Conservation (phyloP, 148 eudicot genomes). For the Vaccinium macrocarpon region DNA sequence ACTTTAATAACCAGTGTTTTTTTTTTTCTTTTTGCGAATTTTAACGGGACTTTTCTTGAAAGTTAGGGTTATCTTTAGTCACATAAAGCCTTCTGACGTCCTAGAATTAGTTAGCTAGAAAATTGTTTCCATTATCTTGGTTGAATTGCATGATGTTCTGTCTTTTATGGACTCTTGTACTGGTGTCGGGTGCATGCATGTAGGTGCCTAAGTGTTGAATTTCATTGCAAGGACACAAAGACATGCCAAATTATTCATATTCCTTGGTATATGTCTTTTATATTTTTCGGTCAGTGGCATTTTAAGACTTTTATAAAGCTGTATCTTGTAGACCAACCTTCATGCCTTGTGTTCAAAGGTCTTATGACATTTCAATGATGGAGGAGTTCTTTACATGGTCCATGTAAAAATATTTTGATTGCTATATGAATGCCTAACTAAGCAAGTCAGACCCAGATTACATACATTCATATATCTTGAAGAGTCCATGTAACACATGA, state of each 20-base stretch:
- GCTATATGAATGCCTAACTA: background rate
- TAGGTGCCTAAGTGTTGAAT: background rate
- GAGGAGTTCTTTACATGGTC: background rate
- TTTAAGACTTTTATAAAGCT: too few species aligned
- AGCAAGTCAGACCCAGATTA: background rate
- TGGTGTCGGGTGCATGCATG: background rate
- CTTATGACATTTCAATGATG: background rate
- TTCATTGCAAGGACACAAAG: background rate
- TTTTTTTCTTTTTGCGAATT: background rate
- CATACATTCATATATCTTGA: background rate
- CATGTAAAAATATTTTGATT: background rate
- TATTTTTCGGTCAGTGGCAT: background rate
- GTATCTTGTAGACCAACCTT: too few species aligned
- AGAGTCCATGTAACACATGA: background rate
- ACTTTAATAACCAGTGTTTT: background rate
- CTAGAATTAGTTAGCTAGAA: background rate
- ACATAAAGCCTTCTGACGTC: background rate
- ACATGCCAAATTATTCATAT: background rate
- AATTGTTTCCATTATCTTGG: background rate
- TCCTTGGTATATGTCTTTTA: background rate
- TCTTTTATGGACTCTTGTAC: background rate
- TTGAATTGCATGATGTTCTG: constrained; percentile 1
- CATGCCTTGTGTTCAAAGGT: background rate
- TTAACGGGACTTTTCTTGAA: background rate
- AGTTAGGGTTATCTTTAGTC: background rate